These are phyloP conservation scores for Fusarium sublunatum DNA, from an alignment of 2,329 filamentous ascomycete species.

Conservation along the genomic window DNA sequence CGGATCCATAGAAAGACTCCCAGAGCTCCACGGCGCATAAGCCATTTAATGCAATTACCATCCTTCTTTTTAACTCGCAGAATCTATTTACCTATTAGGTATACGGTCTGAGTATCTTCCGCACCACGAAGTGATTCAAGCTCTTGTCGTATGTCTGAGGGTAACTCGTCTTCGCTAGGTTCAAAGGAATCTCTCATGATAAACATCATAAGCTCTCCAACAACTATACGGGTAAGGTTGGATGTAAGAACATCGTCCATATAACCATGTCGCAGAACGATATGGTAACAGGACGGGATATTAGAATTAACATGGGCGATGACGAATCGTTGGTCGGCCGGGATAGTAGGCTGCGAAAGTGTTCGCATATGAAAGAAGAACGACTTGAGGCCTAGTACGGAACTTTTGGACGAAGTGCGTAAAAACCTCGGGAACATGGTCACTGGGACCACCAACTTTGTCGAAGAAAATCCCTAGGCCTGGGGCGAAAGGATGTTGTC, in stretches of 20 bases:
- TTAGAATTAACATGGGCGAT: slow-evolving; percentile 55
- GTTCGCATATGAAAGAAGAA: slow-evolving; percentile 80
- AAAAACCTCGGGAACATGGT: slow-evolving; percentile 58
- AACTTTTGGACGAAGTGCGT: slow-evolving; percentile 80
- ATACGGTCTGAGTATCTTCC: slow-evolving; percentile 61
- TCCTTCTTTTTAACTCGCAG: slow-evolving; percentile 56
- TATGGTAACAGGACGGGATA: slow-evolving; percentile 73
- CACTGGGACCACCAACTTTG: slow-evolving; percentile 76
- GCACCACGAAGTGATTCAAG: slow-evolving; percentile 58
- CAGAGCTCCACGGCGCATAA: slow-evolving; percentile 60
- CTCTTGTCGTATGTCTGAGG: slow-evolving; percentile 50
- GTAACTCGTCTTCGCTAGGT: slow-evolving; percentile 40
- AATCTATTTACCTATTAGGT: slow-evolving; percentile 71
- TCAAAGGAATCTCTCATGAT: slow-evolving; percentile 53
- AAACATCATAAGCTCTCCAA: slow-evolving; percentile 69
- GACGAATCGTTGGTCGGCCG: slow-evolving; percentile 60
- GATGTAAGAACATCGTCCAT: slow-evolving; percentile 76
- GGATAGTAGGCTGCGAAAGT: slow-evolving; percentile 67
- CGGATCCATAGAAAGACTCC: slow-evolving; percentile 71
- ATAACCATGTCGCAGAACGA: slow-evolving; percentile 78
- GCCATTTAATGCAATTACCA: slow-evolving; percentile 47
- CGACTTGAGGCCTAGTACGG: slow-evolving; percentile 71
- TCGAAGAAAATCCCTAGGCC: slow-evolving; percentile 82
- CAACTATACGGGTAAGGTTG: slow-evolving; percentile 66
- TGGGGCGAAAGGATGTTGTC: slow-evolving; percentile 56